These are phyloP conservation scores for Astrocystis sublimbata DNA, from an alignment of 495 filamentous ascomycete species.

Conservation along the genomic window DNA sequence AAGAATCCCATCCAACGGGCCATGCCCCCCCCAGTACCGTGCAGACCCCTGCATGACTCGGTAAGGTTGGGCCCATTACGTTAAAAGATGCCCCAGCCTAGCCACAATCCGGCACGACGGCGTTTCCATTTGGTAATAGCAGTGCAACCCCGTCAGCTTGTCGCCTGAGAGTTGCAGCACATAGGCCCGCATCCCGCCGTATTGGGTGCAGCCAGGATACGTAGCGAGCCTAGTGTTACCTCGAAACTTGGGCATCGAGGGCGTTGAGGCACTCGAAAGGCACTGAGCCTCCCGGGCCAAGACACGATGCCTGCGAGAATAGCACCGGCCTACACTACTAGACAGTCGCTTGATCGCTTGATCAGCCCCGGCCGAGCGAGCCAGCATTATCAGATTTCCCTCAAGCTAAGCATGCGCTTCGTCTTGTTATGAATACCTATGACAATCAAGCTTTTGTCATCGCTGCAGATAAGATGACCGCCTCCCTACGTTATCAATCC, in stretches of 20 bases:
- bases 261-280: slow-evolving; percentile 10
- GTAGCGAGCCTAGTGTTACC: too few species aligned
- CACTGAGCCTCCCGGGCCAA: too few species aligned
- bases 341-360: slow-evolving; percentile 13
- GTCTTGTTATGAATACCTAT: slow-evolving; percentile 7
- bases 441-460: slow-evolving; percentile 21
- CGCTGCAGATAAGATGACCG: slow-evolving; percentile 32
- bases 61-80: slow-evolving; percentile 50
- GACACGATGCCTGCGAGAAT: background rate
- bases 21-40: background rate
- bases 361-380: background rate
- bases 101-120: slow-evolving; percentile 29
- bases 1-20: background rate
- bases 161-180: slow-evolving; percentile 25
- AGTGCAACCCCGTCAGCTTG: slow-evolving; percentile 22
- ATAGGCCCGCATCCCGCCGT: slow-evolving; percentile 24
- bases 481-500: slow-evolving; percentile 33
- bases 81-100: slow-evolving; percentile 50
- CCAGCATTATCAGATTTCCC: slow-evolving; percentile 16
- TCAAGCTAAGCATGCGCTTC: slow-evolving; percentile 5
- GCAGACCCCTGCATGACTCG: slow-evolving; percentile 40
- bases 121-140: slow-evolving; percentile 54
- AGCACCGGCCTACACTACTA: slow-evolving; percentile 4
- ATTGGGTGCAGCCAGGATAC: slow-evolving; percentile 5
- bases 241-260: slow-evolving; percentile 11